Percentiles rank a stretch among this genome's conserved stretches.
phyloP scores from a whole-genome alignment of 306 rosid genomes.

The Medicago arabica region DNA sequence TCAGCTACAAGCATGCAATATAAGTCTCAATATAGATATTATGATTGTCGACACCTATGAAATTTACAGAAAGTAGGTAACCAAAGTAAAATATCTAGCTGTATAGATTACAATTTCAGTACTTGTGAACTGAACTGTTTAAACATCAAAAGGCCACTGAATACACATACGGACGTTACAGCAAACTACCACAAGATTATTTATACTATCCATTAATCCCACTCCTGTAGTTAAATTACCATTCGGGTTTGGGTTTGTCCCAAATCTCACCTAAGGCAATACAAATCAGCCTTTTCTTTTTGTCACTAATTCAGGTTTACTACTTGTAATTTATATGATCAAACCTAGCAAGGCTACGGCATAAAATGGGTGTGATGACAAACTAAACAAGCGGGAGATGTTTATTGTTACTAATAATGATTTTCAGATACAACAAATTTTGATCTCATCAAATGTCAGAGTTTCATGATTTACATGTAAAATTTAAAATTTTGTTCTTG shows the following conservation, averaged over 20 bases:
- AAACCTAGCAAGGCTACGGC: background rate
- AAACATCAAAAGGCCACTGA: slow-evolving; percentile 17
- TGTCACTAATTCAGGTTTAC: slow-evolving; percentile 32
- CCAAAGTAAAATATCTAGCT: background rate
- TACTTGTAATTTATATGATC: slow-evolving; percentile 33
- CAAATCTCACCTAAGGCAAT: slow-evolving; percentile 18
- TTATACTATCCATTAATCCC: slow-evolving; percentile 15
- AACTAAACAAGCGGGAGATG: slow-evolving; percentile 32
- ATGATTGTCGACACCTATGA: slow-evolving; percentile 7
- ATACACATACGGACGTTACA: slow-evolving; percentile 25
- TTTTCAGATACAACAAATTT: slow-evolving; percentile 19
- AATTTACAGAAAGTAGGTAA: slow-evolving; percentile 22
- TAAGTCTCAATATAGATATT: slow-evolving; percentile 25
- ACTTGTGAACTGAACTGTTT: slow-evolving; percentile 22
- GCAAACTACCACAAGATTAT: slow-evolving; percentile 19
- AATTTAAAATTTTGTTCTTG: slow-evolving; percentile 21
- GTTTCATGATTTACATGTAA: slow-evolving; percentile 28
- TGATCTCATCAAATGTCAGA: slow-evolving; percentile 10
- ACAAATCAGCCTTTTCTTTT: background rate
- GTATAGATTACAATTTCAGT: slow-evolving; percentile 28
- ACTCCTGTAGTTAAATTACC: slow-evolving; percentile 31
- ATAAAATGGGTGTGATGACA: slow-evolving; percentile 12
- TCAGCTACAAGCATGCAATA: slow-evolving; percentile 29
- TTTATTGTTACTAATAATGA: slow-evolving; percentile 16
- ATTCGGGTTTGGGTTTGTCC: slow-evolving; percentile 23